Evolutionary conservation across 305 asterid species (phyloP).

Genomic region (Plantago rigida): DNA sequence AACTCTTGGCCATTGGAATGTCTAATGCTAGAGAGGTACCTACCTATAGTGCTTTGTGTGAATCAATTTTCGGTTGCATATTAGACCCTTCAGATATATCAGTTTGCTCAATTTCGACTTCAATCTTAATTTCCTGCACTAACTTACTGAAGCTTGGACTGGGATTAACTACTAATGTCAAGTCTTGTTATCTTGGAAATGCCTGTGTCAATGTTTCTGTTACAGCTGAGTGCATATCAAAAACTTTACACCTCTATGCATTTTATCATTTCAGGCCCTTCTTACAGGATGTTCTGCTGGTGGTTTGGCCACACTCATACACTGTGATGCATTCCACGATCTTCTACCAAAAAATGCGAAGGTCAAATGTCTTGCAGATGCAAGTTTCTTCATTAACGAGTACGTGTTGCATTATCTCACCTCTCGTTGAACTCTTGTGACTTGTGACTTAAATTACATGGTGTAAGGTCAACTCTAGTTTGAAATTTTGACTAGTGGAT

Average conservation of each 20-base stretch:
- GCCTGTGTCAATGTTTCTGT: not conserved
- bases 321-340: slow-evolving; percentile 62
- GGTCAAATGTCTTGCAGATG: slow-evolving; percentile 90
- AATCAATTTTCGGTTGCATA: not conserved
- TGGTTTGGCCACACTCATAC: slow-evolving; percentile 80
- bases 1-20: slow-evolving; percentile 68
- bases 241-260: slow-evolving; percentile 15
- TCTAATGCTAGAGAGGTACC: slow-evolving; percentile 59
- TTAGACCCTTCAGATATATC: not conserved
- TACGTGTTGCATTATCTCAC: slow-evolving; percentile 31
- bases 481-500: too few relatives aligned
- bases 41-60: slow-evolving; percentile 19
- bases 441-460: slow-evolving; percentile 1
- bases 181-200: not conserved
- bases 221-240: not conserved
- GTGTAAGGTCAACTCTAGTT: too few relatives aligned
- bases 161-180: slow-evolving; percentile 15
- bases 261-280: slow-evolving; percentile 48
- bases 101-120: not conserved
- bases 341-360: slow-evolving; percentile 55
- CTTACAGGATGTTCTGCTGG: slow-evolving; percentile 98
- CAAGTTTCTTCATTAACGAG: slow-evolving; percentile 79
- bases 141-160: slow-evolving; percentile 14
- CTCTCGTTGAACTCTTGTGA: not conserved
- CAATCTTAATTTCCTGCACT: slow-evolving; percentile 7